A percentile compares a stretch with the other conserved stretches of the same genome.
These are phyloP conservation scores for Starmerella potacharoeniae DNA, from an alignment of 805 yeast genomes.

Conservation along the genomic window DNA sequence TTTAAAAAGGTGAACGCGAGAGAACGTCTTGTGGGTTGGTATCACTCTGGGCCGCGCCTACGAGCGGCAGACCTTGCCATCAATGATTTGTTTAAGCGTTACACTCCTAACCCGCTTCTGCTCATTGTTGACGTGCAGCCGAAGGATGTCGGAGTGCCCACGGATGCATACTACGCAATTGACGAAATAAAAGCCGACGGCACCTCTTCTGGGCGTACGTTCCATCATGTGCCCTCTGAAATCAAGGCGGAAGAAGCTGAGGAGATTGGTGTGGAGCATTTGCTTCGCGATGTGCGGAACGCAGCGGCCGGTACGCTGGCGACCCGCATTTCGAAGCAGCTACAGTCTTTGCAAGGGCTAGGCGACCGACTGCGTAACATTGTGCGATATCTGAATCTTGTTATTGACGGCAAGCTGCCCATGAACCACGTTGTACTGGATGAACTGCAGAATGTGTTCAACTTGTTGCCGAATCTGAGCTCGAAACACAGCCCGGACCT, in stretches of 20 bases:
- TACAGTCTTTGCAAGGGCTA: slow-evolving; percentile 77
- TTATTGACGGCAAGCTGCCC: slow-evolving; percentile 60
- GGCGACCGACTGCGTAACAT: slow-evolving; percentile 70
- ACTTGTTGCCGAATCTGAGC: slow-evolving; percentile 71
- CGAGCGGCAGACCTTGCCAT: slow-evolving; percentile 80
- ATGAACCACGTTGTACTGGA: slow-evolving; percentile 84
- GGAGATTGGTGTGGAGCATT: slow-evolving; percentile 96
- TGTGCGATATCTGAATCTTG: slow-evolving; percentile 63
- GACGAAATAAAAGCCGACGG: slow-evolving; percentile 97
- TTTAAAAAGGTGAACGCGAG: slow-evolving; percentile 94
- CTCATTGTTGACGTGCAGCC: slow-evolving; percentile 89
- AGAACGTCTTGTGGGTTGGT: slow-evolving; percentile 97
- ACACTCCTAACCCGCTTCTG: slow-evolving; percentile 68
- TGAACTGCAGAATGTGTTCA: slow-evolving; percentile 87
- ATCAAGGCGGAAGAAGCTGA: slow-evolving; percentile 98
- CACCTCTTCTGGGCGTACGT: slow-evolving; percentile 80
- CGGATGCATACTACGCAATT: slow-evolving; percentile 85
- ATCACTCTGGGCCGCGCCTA: slow-evolving; percentile 93
- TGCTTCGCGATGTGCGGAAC: slow-evolving; percentile 85
- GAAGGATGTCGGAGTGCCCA: slow-evolving; percentile 77
- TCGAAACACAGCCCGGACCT: slow-evolving; percentile 30
- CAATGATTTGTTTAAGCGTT: slow-evolving; percentile 77
- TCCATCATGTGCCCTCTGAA: slow-evolving; percentile 81
- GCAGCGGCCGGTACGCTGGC: slow-evolving; percentile 93
- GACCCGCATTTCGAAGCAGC: slow-evolving; percentile 74